Conservation (phyloP, 2,329 filamentous ascomycete species). For the Penicillium sclerotigenum region DNA sequence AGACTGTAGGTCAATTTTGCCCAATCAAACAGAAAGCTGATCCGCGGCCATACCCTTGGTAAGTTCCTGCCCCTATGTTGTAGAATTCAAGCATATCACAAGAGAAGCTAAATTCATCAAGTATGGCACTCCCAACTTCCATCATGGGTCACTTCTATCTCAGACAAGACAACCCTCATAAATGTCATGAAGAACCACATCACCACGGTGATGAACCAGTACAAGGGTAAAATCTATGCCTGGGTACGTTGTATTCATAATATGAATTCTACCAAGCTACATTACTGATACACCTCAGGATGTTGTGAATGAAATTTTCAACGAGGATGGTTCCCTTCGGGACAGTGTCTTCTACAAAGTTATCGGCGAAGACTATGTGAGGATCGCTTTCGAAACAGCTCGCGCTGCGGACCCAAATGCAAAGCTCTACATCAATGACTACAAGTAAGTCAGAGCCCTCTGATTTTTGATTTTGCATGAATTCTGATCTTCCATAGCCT, state of each 20-base stretch:
- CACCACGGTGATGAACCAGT: slow-evolving; percentile 34
- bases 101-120: slow-evolving; percentile 1
- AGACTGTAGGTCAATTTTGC: slow-evolving; percentile 48
- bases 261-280: neutral
- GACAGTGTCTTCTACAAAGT: slow-evolving; percentile 63
- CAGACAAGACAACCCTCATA: slow-evolving; percentile 49
- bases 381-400: slow-evolving; percentile 67
- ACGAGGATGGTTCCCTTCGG: slow-evolving; percentile 58
- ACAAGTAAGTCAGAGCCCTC: slow-evolving; percentile 38
- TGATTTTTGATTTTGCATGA: neutral
- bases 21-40: slow-evolving; percentile 40
- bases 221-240: slow-evolving; percentile 36
- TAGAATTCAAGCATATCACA: slow-evolving; percentile 17
- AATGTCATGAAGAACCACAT: slow-evolving; percentile 50
- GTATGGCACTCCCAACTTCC: slow-evolving; percentile 43
- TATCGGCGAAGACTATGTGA: slow-evolving; percentile 67
- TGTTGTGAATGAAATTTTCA: slow-evolving; percentile 36
- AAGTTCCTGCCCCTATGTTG: slow-evolving; percentile 41
- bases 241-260: slow-evolving; percentile 27
- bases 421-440: slow-evolving; percentile 74
- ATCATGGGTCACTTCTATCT: slow-evolving; percentile 48
- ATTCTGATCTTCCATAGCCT: slow-evolving; percentile 52
- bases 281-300: slow-evolving; percentile 17
- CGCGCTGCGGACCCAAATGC: slow-evolving; percentile 63
- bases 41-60: slow-evolving; percentile 62